Evolutionary conservation across 805 yeast species (phyloP), one percentile per base, ranked within the genome.

Genomic region (Saccharomycopsis selenospora): DNA sequence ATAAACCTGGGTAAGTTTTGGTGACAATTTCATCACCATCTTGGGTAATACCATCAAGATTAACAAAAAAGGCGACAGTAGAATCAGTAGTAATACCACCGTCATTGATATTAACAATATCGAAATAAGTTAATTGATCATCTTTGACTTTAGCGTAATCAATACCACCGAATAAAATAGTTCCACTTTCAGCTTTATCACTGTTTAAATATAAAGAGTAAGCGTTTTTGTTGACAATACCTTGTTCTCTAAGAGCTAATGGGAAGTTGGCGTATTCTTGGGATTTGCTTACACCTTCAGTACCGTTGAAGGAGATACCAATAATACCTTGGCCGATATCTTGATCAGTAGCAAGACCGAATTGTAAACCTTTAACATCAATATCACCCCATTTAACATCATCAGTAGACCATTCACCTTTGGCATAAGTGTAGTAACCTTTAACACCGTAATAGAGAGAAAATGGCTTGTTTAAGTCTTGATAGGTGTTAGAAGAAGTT

Each of bases 151-250:
- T 70, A 18, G 65, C 63, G 24, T 62, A 61, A 55, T 71, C 75
- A 40, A 70, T 56, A 18, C 69, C 76, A n/a, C 75, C 75, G 53
- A 69, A 70, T 36, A 71, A 58, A n/a, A 71, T 49, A 4, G 60
- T 43, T 11, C 75, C 75, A 4, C 68, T 56, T 4, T 58, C 43
- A 18, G 45, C 52, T 3, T 54, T 46, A 2, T 55, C 47, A 14
- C 61, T 60, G 50, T 68, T 64, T 54, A 73, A 63, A 61, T 67
- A 75, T 48, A 75, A 61, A 25, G 78, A 73, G 60, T 71, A 75
- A 7, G 73, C 68, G 13, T 55, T 57, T 40, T 62, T 59, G 25
- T 58, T 53, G 52, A 72, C 73, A 36, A 61, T 42, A n/a, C 79
- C 79, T 27, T 64, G 65, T 7, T 56, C 47, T 53, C 64, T 66